Evolutionary conservation across 2,329 filamentous ascomycete species (phyloP).

Genomic region (Exophiala sp.): DNA sequence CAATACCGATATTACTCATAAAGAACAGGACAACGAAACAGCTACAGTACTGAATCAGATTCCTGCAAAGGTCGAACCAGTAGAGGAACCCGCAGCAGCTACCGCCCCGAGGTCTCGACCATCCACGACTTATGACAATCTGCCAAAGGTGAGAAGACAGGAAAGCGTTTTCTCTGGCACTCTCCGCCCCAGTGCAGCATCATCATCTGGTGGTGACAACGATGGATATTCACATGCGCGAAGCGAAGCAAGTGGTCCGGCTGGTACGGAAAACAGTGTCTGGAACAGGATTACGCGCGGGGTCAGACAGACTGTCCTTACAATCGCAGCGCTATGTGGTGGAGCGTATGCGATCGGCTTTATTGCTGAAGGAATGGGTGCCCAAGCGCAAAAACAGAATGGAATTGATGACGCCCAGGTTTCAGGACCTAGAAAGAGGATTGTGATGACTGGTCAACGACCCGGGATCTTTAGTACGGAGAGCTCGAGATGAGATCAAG

Average conservation of each 20-base stretch:
- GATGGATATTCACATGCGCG: neutral
- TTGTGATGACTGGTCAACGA: constrained; percentile 25
- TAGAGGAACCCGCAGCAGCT: constrained; percentile 22
- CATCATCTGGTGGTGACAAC: neutral
- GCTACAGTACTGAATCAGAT: constrained; percentile 26
- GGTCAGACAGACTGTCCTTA: constrained; percentile 14
- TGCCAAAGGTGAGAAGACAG: constrained; percentile 20
- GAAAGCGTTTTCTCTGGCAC: constrained; percentile 28
- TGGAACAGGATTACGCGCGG: constrained; percentile 14
- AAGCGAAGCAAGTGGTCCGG: too few species aligned
- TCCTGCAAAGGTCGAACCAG: constrained; percentile 13
- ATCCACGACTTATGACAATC: neutral
- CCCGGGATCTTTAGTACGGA: constrained; percentile 29
- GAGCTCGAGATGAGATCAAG: constrained; percentile 20
- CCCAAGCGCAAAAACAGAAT: constrained; percentile 23
- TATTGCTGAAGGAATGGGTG: constrained; percentile 24
- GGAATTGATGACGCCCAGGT: constrained; percentile 11
- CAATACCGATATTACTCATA: neutral
- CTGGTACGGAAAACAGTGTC: neutral
- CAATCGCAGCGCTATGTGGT: constrained; percentile 12
- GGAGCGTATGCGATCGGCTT: constrained; percentile 26
- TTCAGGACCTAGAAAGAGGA: constrained; percentile 24
- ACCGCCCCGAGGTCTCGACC: constrained; percentile 17
- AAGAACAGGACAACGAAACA: constrained; percentile 3
- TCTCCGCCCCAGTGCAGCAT: constrained; percentile 11